A percentile compares a stretch with the other conserved stretches of the same genome.
phyloP scores from a whole-genome alignment of 1,284 basidiomycete genomes.

The Agroathelia rolfsii region DNA sequence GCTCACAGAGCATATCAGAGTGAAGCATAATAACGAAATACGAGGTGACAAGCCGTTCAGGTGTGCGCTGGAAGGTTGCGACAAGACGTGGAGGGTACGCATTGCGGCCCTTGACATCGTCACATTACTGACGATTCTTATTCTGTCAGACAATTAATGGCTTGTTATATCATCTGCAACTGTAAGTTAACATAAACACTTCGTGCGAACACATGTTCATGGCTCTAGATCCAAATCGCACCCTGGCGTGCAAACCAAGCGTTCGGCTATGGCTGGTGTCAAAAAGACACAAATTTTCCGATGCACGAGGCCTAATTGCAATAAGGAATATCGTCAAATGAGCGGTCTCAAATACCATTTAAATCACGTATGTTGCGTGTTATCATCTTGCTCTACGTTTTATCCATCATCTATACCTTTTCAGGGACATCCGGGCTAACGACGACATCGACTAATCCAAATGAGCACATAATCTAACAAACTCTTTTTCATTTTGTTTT shows the following conservation, averaged over 20 bases:
- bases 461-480: too few relatives aligned
- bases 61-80: slow-evolving; percentile 55
- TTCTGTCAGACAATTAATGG: slow-evolving; percentile 81
- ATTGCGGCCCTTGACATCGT: slow-evolving; percentile 3
- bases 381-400: too few relatives aligned
- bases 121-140: too few relatives aligned
- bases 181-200: slow-evolving; percentile 34
- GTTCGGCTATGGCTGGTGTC: slow-evolving; percentile 16
- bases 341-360: slow-evolving; percentile 72
- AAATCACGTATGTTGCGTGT: slow-evolving; percentile 59
- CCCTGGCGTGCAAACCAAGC: slow-evolving; percentile 16
- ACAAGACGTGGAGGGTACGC: slow-evolving; percentile 59
- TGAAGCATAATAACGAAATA: slow-evolving; percentile 38
- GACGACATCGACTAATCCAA: too few relatives aligned
- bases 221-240: slow-evolving; percentile 59
- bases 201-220: slow-evolving; percentile 10
- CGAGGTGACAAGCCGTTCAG: slow-evolving; percentile 50
- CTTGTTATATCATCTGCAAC: slow-evolving; percentile 75
- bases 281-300: slow-evolving; percentile 25
- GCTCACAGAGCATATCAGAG: slow-evolving; percentile 56
- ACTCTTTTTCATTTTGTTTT: too few relatives aligned
- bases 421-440: too few relatives aligned
- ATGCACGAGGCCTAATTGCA: slow-evolving; percentile 53
- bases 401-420: too few relatives aligned
- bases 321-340: slow-evolving; percentile 64